Evolutionary conservation across 306 rosid genomes (phyloP), one percentile per base, ranked within the genome.

Genomic region (barrel medic (Medicago truncatula)): DNA sequence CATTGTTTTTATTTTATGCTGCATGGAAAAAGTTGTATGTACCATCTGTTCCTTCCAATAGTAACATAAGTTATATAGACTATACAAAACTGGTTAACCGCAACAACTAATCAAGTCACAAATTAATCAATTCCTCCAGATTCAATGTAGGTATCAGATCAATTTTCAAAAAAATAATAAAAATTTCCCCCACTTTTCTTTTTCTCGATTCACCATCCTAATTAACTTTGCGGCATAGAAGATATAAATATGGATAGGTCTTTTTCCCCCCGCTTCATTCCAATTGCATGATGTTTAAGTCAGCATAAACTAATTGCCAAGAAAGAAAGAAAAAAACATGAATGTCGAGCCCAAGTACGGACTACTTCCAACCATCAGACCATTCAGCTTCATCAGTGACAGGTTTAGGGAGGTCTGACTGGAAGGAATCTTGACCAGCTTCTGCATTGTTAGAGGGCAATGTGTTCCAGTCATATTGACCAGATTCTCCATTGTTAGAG

Each of bases 281-380:
- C 34, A 49, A 50, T 52, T 13, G 25, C 16, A 76, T 7, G 4
- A 67, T 68, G 68, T 63, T 34, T 67, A 70, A 16, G 49, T 65
- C 60, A 9, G 3, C 13, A 57, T 7, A 52, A 76, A 39, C 70
- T 69, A 11, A 10, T 71, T 25, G 15, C 17, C 4, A 49, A 12
- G 38, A 77, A 40, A 67, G n/a, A n/a, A n/a, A n/a, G n/a, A 13
- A 34, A 20, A 4, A 17, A 31, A 62, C 1, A 40, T 10, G 13
- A 38, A 53, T 77, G 56, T 58, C 40, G 38, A 50, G 13, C 31
- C 18, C 18, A 53, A 50, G 63, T 34, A 61, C 18, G 49, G 21
- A 71, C 64, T 70, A 75, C 52, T 73, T 89, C 97, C 98, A 88
- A 68, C 96, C 96, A 85, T 92, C 99, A 68, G 93, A 86, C 97